Conservation (phyloP, 768 basidiomycete species). For the Pisolithus microcarpus region DNA sequence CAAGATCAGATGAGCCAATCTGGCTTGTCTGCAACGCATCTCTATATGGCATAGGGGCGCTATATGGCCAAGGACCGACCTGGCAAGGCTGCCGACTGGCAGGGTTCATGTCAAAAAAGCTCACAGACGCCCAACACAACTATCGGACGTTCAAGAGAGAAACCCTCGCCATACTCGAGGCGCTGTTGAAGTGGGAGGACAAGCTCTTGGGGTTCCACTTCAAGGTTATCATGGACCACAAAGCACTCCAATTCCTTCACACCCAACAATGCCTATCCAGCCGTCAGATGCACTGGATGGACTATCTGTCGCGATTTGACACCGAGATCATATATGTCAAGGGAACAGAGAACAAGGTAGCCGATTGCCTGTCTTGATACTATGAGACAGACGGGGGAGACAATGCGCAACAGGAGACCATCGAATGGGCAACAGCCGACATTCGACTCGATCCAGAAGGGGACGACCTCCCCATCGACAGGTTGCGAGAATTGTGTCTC, state of each 20-base stretch:
- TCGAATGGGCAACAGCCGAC: too few relatives aligned
- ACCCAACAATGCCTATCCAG: constrained; percentile 6
- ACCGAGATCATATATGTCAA: not conserved
- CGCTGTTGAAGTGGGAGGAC: not conserved
- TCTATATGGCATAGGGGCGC: too few relatives aligned
- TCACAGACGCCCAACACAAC: not conserved
- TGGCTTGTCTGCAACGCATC: too few relatives aligned
- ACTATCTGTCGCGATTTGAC: not conserved
- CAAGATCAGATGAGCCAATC: too few relatives aligned
- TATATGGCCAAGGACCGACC: too few relatives aligned
- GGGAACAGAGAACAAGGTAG: not conserved
- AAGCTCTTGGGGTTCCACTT: constrained; percentile 15
- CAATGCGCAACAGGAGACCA: too few relatives aligned
- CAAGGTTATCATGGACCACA: constrained; percentile 21
- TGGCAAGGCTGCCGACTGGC: too few relatives aligned
- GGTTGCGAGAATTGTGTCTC: too few relatives aligned
- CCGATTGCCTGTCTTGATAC: too few relatives aligned
- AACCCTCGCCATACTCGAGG: constrained; percentile 15
- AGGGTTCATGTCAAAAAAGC: constrained; percentile 18
- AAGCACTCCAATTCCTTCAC: constrained; percentile 23
- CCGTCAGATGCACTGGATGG: not conserved
- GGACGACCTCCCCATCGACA: too few relatives aligned
- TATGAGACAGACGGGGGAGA: too few relatives aligned
- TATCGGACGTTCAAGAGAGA: constrained; percentile 21
- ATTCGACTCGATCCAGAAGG: too few relatives aligned